Conservation (phyloP, 1,139 yeast genomes). For the Diutina catenulata region DNA sequence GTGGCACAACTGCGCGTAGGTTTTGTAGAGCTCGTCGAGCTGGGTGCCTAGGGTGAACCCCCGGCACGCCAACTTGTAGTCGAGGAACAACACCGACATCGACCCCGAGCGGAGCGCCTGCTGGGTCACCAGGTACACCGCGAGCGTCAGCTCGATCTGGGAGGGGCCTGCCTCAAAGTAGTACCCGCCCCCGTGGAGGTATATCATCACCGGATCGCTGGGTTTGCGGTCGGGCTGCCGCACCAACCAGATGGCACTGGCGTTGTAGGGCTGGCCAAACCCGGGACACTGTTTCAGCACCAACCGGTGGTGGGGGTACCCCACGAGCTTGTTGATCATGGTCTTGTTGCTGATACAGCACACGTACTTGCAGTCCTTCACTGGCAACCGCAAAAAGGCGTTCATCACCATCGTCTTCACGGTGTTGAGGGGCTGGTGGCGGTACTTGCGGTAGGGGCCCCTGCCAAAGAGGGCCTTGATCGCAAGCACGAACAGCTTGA, state of each 20-base stretch:
- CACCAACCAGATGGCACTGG: slow-evolving; percentile 26
- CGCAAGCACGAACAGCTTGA: slow-evolving; percentile 7
- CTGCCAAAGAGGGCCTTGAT: slow-evolving; percentile 13
- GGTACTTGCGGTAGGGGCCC: slow-evolving; percentile 12
- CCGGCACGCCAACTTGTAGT: slow-evolving; percentile 24
- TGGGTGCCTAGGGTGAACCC: slow-evolving; percentile 27
- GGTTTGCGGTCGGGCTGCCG: slow-evolving; percentile 17
- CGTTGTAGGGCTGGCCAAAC: slow-evolving; percentile 23
- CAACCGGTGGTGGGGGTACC: slow-evolving; percentile 8
- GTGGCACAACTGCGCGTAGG: slow-evolving; percentile 16
- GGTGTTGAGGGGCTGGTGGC: slow-evolving; percentile 11
- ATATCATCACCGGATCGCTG: slow-evolving; percentile 27
- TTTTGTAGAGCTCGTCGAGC: slow-evolving; percentile 20
- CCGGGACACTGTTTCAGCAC: slow-evolving; percentile 12
- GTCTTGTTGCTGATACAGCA: background rate
- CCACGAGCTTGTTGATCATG: slow-evolving; percentile 8
- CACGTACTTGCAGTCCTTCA: slow-evolving; percentile 10
- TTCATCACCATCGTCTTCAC: slow-evolving; percentile 14
- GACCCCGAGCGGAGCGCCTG: slow-evolving; percentile 11
- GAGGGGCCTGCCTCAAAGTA: slow-evolving; percentile 22
- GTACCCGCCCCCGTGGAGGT: slow-evolving; percentile 34
- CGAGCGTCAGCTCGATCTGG: slow-evolving; percentile 21
- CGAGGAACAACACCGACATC: slow-evolving; percentile 24
- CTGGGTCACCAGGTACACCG: slow-evolving; percentile 19
- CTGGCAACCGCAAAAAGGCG: slow-evolving; percentile 11